Conservation (phyloP, 1,139 yeast genomes). For the Sugiyamaella castrensis region DNA sequence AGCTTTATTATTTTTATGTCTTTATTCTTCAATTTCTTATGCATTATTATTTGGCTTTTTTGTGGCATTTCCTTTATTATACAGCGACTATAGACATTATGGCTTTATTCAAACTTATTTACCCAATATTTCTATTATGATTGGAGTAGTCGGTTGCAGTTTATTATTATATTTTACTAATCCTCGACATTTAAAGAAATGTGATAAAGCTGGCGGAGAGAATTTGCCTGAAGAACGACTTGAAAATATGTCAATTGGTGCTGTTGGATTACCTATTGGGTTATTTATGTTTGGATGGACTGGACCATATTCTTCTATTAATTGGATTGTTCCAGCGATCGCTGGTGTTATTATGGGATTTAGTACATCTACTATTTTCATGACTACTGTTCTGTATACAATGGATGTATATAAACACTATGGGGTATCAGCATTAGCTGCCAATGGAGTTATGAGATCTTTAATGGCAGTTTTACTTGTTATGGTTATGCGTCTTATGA, state of each 20-base stretch:
- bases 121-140: conserved; percentile 10
- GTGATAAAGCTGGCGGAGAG: conserved; percentile 6
- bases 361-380: conserved; percentile 69
- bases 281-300: conserved; percentile 46
- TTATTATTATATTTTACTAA: conserved; percentile 4
- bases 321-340: conserved; percentile 78
- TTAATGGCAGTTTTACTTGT: conserved; percentile 14
- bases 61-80: conserved; percentile 15
- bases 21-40: conserved; percentile 14
- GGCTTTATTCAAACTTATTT: conserved; percentile 9
- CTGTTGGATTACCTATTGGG: conserved; percentile 52
- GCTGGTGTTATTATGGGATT: conserved; percentile 76
- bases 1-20: conserved; percentile 13
- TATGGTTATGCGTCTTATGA: conserved; percentile 14
- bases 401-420: conserved; percentile 70
- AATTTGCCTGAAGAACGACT: conserved; percentile 12
- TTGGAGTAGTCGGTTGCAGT: conserved; percentile 10
- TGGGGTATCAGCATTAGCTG: conserved; percentile 56
- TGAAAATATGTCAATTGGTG: conserved; percentile 38
- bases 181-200: conserved; percentile 9
- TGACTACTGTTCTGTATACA: conserved; percentile 64
- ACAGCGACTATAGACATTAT: conserved; percentile 9
- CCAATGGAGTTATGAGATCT: conserved; percentile 50
- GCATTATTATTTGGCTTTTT: conserved; percentile 11
- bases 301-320: conserved; percentile 47